Conservation (phyloP, 2,329 filamentous ascomycete species). For the Monosporascus sp. region DNA sequence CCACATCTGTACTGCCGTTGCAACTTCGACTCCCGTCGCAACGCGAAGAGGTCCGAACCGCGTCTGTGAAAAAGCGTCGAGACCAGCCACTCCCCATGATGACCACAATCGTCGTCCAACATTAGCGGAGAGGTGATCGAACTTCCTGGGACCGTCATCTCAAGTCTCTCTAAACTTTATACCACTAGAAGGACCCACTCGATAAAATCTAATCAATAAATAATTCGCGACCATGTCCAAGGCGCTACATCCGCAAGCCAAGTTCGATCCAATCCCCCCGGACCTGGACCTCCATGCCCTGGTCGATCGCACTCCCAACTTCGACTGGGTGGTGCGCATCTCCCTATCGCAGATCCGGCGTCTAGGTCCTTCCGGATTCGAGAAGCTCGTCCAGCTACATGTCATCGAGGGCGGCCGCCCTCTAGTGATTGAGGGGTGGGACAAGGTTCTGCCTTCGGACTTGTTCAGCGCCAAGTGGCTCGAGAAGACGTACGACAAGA, state of each 20-base stretch:
- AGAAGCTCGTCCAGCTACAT: constrained; percentile 77
- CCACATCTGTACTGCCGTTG: no score
- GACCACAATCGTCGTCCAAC: no score
- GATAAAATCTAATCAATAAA: not conserved
- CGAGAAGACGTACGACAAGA: constrained; percentile 69
- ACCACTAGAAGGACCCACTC: no score
- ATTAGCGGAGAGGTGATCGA: no score
- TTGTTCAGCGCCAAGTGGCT: constrained; percentile 82
- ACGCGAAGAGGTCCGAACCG: no score
- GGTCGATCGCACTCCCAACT: constrained; percentile 75
- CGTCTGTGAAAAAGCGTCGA: no score
- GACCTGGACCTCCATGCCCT: constrained; percentile 72
- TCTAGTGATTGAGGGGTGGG: constrained; percentile 85
- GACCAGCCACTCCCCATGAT: no score
- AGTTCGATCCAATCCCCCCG: constrained; percentile 87
- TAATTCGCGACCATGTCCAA: constrained; percentile 57
- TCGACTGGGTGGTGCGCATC: constrained; percentile 80
- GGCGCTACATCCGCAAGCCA: constrained; percentile 71
- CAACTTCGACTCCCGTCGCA: no score
- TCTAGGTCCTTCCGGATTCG: constrained; percentile 73
- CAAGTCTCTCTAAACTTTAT: no score
- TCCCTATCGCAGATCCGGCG: constrained; percentile 71
- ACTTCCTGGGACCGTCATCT: no score
- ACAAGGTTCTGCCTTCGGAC: constrained; percentile 65
- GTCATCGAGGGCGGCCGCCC: constrained; percentile 83